Percentiles rank a stretch among this genome's conserved stretches.
Evolutionary conservation across 2,329 filamentous ascomycete species (phyloP).

Genomic region (Colletotrichum sp.): DNA sequence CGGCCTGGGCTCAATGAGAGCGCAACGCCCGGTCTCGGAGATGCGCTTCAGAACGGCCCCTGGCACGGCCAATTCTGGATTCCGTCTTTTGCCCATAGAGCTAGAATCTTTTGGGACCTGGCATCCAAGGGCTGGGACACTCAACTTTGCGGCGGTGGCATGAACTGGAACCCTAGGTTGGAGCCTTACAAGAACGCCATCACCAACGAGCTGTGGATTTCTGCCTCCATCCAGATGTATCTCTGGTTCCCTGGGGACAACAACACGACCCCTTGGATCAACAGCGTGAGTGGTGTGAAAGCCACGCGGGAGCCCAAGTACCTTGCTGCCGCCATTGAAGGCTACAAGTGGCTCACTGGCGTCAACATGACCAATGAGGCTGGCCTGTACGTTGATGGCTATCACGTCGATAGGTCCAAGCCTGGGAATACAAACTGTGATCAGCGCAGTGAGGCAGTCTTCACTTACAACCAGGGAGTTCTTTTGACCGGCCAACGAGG

Average conservation of each 20-base stretch:
- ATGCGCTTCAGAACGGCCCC: constrained; percentile 43
- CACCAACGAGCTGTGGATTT: constrained; percentile 89
- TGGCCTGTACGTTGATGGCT: constrained; percentile 86
- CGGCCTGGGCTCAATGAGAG: constrained; percentile 25
- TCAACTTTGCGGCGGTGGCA: constrained; percentile 81
- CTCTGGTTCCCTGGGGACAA: constrained; percentile 83
- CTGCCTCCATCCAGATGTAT: constrained; percentile 89
- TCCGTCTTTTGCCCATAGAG: constrained; percentile 79
- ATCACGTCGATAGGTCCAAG: constrained; percentile 73
- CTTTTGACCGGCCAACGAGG: constrained; percentile 81
- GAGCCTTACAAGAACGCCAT: constrained; percentile 94
- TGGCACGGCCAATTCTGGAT: constrained; percentile 84
- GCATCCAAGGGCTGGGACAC: constrained; percentile 83
- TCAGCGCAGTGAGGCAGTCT: constrained; percentile 84
- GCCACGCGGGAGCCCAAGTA: constrained; percentile 64
- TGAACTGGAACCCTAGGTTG: constrained; percentile 86
- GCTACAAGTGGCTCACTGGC: constrained; percentile 78
- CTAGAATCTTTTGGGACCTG: constrained; percentile 85
- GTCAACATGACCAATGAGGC: constrained; percentile 81
- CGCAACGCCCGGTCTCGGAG: constrained; percentile 23
- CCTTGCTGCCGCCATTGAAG: constrained; percentile 75
- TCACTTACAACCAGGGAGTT: constrained; percentile 96
- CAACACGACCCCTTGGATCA: constrained; percentile 71
- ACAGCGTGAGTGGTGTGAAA: constrained; percentile 19
- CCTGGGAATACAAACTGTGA: constrained; percentile 78